Base-by-base conservation (phyloP, 306 rosid genomes). In the Lotus japonicus region DNA sequence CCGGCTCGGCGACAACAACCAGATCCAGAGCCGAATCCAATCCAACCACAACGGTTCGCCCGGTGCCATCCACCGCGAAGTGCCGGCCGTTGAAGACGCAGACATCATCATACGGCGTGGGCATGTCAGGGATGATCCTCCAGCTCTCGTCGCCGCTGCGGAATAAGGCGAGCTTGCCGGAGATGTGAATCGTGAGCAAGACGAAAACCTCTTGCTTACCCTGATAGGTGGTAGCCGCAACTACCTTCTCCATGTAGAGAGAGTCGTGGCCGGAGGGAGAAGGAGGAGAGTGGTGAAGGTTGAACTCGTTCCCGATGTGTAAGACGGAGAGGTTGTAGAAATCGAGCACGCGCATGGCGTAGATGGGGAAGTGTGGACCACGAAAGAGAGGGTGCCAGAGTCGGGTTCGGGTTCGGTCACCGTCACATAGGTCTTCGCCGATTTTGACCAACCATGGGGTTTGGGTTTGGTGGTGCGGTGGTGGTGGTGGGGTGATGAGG, bases 201-300 rank as follows among this genome's bases (percentile, higher is more conserved):
- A 61, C 78, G 3, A 83, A 88, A 21, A 39, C 73, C 69, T 12
- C 15, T 1, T 5, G 9, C 5, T 33, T 19, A 3, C 31, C 49
- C 28, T 9, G 66, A 3, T 15, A 61, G 52, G 36, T 19, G 67
- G 23, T 5, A n/a, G 46, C 15, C 17, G 46, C 15, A 11, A 83
- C 96, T 2, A 88, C 88, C 8, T 92, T 92, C n/a, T 90, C 94
- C 82, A 77, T 84, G 56, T 86, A 88, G 75, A 90, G 72, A 9
- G 81, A 51, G 26, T 58, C 64, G 18, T 21, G 4, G 15, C 9
- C 5, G 11, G 16, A 6, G 1, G 17, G 23, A 4, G 35, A 0
- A 12, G 52, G 15, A n/a, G 21, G 52, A 9, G 66, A 57, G 19
- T 70, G 46, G 18, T 64, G 75, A 0, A 89, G 79, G 43, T 82